These are phyloP conservation scores for Abrus precatorius DNA, from an alignment of 306 rosid genomes.

Conservation along the genomic window DNA sequence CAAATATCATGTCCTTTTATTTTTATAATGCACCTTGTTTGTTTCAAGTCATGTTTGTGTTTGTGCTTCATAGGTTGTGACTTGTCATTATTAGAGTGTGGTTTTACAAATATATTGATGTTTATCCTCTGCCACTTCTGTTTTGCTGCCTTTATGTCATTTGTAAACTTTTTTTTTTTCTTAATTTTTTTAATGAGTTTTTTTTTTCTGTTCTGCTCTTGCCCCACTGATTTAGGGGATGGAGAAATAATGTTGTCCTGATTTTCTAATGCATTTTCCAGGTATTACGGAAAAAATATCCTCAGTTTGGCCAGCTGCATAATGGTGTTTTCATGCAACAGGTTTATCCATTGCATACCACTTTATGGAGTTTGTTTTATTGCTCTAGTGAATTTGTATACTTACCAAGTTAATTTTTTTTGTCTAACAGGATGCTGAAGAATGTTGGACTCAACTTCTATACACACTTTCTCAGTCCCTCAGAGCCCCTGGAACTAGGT, in stretches of 20 bases:
- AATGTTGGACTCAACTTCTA: conserved; percentile 98
- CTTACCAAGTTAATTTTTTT: conserved; percentile 37
- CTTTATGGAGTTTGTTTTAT: conserved; percentile 37
- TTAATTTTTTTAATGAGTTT: background rate
- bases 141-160: conserved; percentile 22
- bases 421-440: conserved; percentile 93
- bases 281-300: conserved; percentile 93
- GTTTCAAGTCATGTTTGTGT: too few species aligned
- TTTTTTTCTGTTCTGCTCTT: conserved; percentile 17
- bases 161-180: conserved; percentile 4
- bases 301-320: conserved; percentile 97
- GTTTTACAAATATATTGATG: conserved; percentile 25
- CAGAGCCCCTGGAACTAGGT: conserved; percentile 82
- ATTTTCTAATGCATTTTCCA: conserved; percentile 53
- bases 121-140: background rate
- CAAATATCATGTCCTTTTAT: too few species aligned
- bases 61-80: too few species aligned
- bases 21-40: too few species aligned
- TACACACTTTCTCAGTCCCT: conserved; percentile 97
- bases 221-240: background rate
- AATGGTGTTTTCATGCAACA: conserved; percentile 95
- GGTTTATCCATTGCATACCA: conserved; percentile 56
- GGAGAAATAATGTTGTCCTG: conserved; percentile 31
- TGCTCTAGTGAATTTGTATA: conserved; percentile 27
- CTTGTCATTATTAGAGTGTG: background rate